Evolutionary conservation across 2,329 filamentous ascomycete genomes (phyloP), one percentile per base, ranked within the genome.

Genomic region (Amesomyces nigricolor): DNA sequence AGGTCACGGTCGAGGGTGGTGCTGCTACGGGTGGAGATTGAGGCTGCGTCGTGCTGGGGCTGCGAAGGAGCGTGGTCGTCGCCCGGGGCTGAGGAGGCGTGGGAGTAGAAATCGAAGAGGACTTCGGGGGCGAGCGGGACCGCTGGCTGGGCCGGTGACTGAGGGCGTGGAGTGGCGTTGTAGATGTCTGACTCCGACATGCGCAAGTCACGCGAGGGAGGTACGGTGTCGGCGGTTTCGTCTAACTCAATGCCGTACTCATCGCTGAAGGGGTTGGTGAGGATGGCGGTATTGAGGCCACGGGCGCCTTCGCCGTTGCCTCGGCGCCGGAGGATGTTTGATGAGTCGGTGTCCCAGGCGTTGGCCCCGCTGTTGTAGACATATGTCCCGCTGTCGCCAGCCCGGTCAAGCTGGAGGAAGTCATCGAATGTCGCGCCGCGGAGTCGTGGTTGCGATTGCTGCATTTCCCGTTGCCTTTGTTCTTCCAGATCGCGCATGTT

Each of bases 261-360:
- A 61, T 82, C 80, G 42, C 76, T 73, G 58, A 85, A 85, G 2
- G 82, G 82, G 66, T 85, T 82, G 54, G 78, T 72, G 61, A 80
- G 80, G 16, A 76, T 57, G 1, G 78, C 72, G 0, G 73, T 64
- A 59, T 73, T 69, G 42, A 81, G 67, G 3, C 75, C 77, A 43
- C 75, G 74, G 11, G 74, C 68, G 22, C 73, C 76, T 7, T 76
- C 74, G 30, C 67, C 26, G 68, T 56, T 55, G 17, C 75, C 76
- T 49, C 78, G 76, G 39, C 75, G 74, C 52, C 80, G 77, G 49
- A 77, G 62, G 32, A 81, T 76, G 11, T 76, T 71, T 19, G 73
- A 69, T 30, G 70, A 65, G 26, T 66, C 63, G 17, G 66, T 67
- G 16, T 65, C 62, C 35, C 67, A 69, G 8, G 71, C 60, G 51